Base-by-base conservation (phyloP, 352 stramenopile genomes). In the Saprolegnia diclina region DNA sequence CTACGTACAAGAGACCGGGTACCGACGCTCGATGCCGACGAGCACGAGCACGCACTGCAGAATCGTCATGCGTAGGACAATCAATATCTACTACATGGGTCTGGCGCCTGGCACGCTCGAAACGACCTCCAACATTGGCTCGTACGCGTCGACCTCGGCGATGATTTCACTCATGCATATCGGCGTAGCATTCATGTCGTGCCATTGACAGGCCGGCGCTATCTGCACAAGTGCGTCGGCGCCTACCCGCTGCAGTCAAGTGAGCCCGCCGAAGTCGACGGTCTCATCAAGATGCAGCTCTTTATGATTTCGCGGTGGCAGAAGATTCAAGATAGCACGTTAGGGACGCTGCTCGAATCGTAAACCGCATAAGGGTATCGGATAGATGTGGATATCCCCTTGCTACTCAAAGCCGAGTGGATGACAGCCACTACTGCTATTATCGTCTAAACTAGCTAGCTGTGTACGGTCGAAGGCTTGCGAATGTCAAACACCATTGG, bases 401-500 rank as follows among this genome's bases (percentile, higher is more conserved):
- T 4, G n/a, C 48, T 13, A 29, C 19, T n/a, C 48, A 56, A 56
- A 16, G 10, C 19, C 48, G 48, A 1, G n/a, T 16, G 48, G 48
- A 56, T 16, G 38, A 45, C 38, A 14, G 38, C 14, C 38, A 14
- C 38, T 45, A 45, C 7, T 14, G 14, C 38, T 45, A 16, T 7
- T 45, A 16, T 14, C 38, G 38, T 45, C 14, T 45, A 45, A 16
- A 56, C 16, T 29, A 24, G 50, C 13, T 21, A 57, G 22, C 22
- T 16, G n/a, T n/a, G n/a, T n/a, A n/a, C n/a, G 16, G 19, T 13
- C 16, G 18, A 22, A 21, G 10, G 18, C 29, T 44, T 59, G 44
- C 35, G 82, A 32, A 95, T 79, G 68, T 95, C 85, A 45, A 96
- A 73, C 22, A 96, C 83, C 26, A 95, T 67, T 6, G 89, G 81